Evolutionary conservation across 1,139 yeast species (phyloP), one percentile per base, ranked within the genome.

Genomic region (Geotrichum armillariae): DNA sequence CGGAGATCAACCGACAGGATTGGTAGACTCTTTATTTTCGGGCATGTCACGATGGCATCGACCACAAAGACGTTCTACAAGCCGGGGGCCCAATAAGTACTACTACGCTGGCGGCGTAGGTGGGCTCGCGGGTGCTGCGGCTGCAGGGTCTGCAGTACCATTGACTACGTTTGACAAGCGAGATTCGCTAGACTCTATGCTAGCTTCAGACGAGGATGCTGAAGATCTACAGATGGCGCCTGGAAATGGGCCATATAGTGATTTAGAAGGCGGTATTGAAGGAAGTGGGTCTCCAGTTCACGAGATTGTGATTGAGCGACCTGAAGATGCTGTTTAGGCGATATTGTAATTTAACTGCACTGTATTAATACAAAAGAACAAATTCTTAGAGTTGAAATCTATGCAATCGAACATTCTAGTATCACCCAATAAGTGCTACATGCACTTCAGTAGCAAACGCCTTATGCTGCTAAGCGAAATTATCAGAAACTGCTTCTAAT

Each of bases 1-100:
- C 16, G 41, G 27, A 2, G 50, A 43, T n/a, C 37, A 37, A 37
- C 47, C 47, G 6, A 25, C 45, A 8, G 50, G 50, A 11, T 42
- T 51, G 22, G 38, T 51, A 5, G 16, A 25, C 22, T 38, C 51
- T 11, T 27, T 51, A 4, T 41, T 51, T 8, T 29, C 52, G 4
- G 54, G 54, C n/a, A 17, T 51, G 12, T 44, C 54, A 11, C 11
- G 54, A 31, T 51, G 54, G 54, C 50, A 41, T 27, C 44, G 39
- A 17, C 34, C 18, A 31, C 45, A 42, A 2, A 20, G 46, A 14
- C 39, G 46, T 18, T 20, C 35, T 14, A 16, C 39, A 33, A 42
- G 38, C 35, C 12, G 31, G 11, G 33, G 50, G 25, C 16, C 21
- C 20, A 23, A 27, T 25, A 37, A 23, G 34, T 23, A 37, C 40